A percentile compares a stretch with the other conserved stretches of the same genome.
phyloP scores from a whole-genome alignment of 129 eudicot genomes.

The Flaveria trinervia region DNA sequence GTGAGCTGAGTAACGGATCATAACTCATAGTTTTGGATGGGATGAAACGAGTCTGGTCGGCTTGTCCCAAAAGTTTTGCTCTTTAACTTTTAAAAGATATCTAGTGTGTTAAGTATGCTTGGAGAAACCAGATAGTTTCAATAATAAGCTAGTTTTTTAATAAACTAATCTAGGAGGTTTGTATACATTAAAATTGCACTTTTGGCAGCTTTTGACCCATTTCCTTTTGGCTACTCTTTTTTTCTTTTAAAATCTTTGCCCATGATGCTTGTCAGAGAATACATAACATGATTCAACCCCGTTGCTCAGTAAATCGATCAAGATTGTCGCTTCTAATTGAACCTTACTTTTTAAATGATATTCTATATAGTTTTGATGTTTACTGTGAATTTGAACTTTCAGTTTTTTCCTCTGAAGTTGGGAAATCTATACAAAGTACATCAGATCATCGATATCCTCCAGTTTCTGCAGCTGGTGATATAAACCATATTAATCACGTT shows the following conservation, averaged over 20 bases:
- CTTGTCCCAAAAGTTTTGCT: too few species aligned
- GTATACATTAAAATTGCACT: not conserved
- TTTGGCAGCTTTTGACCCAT: not conserved
- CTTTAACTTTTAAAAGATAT: too few species aligned
- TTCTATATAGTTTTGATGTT: not conserved
- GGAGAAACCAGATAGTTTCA: too few species aligned
- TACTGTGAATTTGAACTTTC: slow-evolving; percentile 27
- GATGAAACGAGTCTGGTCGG: not conserved
- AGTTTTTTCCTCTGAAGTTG: not conserved
- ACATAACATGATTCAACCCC: not conserved
- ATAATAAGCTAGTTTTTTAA: too few species aligned
- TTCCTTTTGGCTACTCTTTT: not conserved
- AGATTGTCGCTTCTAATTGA: not conserved
- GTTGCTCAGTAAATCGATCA: not conserved
- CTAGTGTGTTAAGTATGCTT: too few species aligned
- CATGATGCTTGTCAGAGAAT: not conserved
- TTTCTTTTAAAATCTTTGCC: not conserved
- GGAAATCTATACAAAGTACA: slow-evolving; percentile 28
- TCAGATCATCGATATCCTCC: slow-evolving; percentile 26
- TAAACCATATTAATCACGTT: slow-evolving; percentile 38
- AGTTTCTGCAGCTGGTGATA: slow-evolving; percentile 37
- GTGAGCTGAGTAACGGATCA: not conserved
- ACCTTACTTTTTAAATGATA: not conserved
- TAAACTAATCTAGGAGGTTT: not conserved
- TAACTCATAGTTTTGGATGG: not conserved